phyloP scores from a whole-genome alignment of 805 yeast species.

The Komagataella pastoris region DNA sequence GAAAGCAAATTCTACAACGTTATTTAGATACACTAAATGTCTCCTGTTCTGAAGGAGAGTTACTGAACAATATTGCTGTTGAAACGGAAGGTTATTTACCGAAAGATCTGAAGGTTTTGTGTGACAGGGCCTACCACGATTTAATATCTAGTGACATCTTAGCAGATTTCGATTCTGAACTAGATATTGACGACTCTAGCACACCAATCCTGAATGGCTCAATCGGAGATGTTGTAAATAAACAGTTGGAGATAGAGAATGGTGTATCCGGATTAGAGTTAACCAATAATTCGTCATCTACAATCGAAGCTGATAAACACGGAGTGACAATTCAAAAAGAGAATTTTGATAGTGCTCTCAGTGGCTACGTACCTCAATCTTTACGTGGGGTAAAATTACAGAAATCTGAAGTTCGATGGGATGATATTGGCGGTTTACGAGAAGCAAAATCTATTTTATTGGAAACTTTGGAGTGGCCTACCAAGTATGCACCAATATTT shows the following conservation, averaged over 20 bases:
- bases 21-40: constrained; percentile 9
- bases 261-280: neutral
- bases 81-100: constrained; percentile 90
- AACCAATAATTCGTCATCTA: neutral
- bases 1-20: constrained; percentile 30
- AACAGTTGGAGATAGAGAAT: neutral
- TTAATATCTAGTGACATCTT: constrained; percentile 7
- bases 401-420: constrained; percentile 66
- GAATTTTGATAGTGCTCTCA: constrained; percentile 42
- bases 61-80: constrained; percentile 36
- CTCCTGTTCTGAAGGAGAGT: constrained; percentile 25
- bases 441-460: constrained; percentile 64
- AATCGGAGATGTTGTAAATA: neutral
- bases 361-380: constrained; percentile 66
- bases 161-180: constrained; percentile 9
- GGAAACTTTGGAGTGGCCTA: constrained; percentile 96
- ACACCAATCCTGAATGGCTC: neutral
- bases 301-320: neutral
- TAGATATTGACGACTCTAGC: constrained; percentile 4
- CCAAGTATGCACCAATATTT: constrained; percentile 92
- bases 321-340: constrained; percentile 7
- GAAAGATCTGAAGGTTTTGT: constrained; percentile 57
- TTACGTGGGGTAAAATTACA: constrained; percentile 79
- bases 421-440: constrained; percentile 77
- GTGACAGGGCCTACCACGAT: constrained; percentile 58